Conservation (phyloP, 352 stramenopile genomes). For the Pilasporangium apinafurcum region DNA sequence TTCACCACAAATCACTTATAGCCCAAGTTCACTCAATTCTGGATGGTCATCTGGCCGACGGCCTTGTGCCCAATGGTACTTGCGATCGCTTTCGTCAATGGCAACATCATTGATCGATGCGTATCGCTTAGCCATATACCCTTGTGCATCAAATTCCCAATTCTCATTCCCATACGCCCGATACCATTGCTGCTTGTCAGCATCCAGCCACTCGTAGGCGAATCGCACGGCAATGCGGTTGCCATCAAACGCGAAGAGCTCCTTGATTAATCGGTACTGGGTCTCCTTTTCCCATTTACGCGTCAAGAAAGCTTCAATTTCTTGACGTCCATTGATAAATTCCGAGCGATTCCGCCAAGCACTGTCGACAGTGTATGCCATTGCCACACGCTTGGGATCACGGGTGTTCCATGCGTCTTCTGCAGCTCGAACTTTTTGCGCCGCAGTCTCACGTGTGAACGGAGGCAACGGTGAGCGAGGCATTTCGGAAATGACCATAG, state of each 20-base stretch:
- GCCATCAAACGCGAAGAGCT: slow-evolving; percentile 74
- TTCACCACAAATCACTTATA: no score
- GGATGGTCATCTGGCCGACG: slow-evolving; percentile 40
- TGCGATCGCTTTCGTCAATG: slow-evolving; percentile 64
- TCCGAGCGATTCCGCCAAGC: slow-evolving; percentile 81
- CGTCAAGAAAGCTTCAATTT: slow-evolving; percentile 75
- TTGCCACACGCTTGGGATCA: slow-evolving; percentile 60
- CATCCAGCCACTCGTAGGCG: slow-evolving; percentile 78
- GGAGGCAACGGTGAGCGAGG: slow-evolving; percentile 51
- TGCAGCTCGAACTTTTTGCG: slow-evolving; percentile 74
- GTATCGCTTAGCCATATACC: slow-evolving; percentile 81
- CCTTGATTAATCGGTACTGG: slow-evolving; percentile 88
- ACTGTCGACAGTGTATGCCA: slow-evolving; percentile 80
- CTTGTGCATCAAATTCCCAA: slow-evolving; percentile 81
- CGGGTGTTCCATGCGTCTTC: slow-evolving; percentile 88
- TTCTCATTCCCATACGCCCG: slow-evolving; percentile 88
- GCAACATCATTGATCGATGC: slow-evolving; percentile 84
- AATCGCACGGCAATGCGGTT: slow-evolving; percentile 88
- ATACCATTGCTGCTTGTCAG: slow-evolving; percentile 53
- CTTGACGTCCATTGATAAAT: slow-evolving; percentile 65
- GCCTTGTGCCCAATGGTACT: slow-evolving; percentile 54
- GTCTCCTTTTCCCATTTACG: slow-evolving; percentile 70
- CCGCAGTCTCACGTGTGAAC: slow-evolving; percentile 72
- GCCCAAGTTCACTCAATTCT: slow-evolving; percentile 22
- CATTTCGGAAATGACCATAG: no score